Conservation (phyloP, 768 basidiomycete genomes). For the Hysterangium stoloniferum region DNA sequence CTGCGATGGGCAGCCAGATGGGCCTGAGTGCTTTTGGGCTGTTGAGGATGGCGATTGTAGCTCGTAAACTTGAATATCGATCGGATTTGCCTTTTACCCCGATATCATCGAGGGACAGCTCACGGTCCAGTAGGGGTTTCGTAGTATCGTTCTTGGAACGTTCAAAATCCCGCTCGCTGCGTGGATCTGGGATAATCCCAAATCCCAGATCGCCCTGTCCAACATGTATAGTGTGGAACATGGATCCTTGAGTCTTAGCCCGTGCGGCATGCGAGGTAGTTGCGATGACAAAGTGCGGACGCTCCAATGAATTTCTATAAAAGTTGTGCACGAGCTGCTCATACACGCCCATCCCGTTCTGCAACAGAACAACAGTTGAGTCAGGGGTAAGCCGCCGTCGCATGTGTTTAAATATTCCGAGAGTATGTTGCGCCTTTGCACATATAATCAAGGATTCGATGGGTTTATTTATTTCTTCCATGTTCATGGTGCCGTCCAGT, state of each 20-base stretch:
- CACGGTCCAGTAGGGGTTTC: constrained; percentile 29
- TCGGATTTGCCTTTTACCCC: constrained; percentile 29
- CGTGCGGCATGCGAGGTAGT: constrained; percentile 78
- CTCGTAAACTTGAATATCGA: constrained; percentile 41
- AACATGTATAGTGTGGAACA: constrained; percentile 56
- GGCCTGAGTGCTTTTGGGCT: constrained; percentile 48
- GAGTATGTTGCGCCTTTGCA: constrained; percentile 65
- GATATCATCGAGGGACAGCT: constrained; percentile 49
- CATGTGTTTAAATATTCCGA: constrained; percentile 38
- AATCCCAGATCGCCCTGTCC: constrained; percentile 69
- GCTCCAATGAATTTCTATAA: constrained; percentile 62
- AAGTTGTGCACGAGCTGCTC: constrained; percentile 60
- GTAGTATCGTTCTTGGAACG: constrained; percentile 33
- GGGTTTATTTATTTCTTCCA: constrained; percentile 9
- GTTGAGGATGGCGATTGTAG: constrained; percentile 59
- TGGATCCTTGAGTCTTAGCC: constrained; percentile 29
- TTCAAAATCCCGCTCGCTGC: constrained; percentile 53
- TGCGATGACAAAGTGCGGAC: constrained; percentile 83
- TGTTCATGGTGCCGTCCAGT: background rate
- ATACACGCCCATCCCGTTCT: constrained; percentile 92
- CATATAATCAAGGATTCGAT: constrained; percentile 81
- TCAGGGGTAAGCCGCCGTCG: constrained; percentile 45
- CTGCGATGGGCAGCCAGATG: constrained; percentile 55
- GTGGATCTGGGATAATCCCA: constrained; percentile 66
- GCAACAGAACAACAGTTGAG: constrained; percentile 85